Percentiles rank a stretch among this genome's conserved stretches.
phyloP scores from a whole-genome alignment of 495 filamentous ascomycete genomes.

The Elasticomyces elasticus region DNA sequence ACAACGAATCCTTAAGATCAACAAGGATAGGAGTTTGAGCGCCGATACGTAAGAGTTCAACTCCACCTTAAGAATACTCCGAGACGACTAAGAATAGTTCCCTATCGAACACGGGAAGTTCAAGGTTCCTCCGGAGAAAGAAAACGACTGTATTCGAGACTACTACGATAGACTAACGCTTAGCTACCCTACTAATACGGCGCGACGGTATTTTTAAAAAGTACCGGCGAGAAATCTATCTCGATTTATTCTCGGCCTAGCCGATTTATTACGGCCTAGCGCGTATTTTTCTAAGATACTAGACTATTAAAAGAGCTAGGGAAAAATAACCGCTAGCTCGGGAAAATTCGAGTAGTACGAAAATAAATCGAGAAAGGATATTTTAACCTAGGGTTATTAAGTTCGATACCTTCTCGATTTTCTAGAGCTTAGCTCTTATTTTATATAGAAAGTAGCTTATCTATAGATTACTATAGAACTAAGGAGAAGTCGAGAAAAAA shows the following conservation, averaged over 20 bases:
- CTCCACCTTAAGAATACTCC: not conserved
- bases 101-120: not conserved
- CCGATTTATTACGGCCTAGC: not conserved
- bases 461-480: not conserved
- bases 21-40: not conserved
- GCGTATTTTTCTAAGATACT: not conserved
- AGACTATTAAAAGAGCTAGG: not conserved
- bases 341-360: not conserved
- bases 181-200: constrained; percentile 3
- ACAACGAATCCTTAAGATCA: not conserved
- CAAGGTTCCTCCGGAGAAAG: not conserved
- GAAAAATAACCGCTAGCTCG: not conserved
- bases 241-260: not conserved
- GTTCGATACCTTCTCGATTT: not conserved
- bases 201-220: not conserved
- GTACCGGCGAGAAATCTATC: not conserved
- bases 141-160: not conserved
- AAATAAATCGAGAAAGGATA: not conserved
- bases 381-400: not conserved
- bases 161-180: not conserved
- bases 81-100: not conserved
- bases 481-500: not conserved
- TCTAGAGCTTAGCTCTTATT: not conserved
- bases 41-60: not conserved
- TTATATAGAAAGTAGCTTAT: not conserved